Evolutionary conservation across 371 early-diverging fungal species (phyloP), one percentile per base, ranked within the genome.

Genomic region (Mucor plumbeus): DNA sequence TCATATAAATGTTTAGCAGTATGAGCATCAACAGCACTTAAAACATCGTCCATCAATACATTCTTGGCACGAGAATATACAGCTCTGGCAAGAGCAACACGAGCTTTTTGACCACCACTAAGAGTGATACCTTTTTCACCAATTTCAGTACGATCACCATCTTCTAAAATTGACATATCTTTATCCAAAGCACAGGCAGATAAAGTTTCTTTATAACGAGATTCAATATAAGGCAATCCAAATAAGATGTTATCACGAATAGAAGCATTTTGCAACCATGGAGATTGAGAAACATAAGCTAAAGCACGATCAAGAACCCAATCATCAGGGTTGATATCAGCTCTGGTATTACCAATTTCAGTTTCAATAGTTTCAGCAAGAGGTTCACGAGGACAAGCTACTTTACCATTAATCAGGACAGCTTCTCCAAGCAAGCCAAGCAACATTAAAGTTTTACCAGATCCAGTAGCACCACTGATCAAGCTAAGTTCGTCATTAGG

Each of bases 121-220:
- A 92, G 76, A 4, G 91, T 90, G 48, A 92, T 87, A 8, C 93
- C 93, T 48, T 89, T 89, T 75, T 96, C 97, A 17, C 97, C 98
- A 69, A 97, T 90, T 81, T 96, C 95, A 0, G 98, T 98, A 75
- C 82, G 61, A 70, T 98, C 98, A 38, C 96, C 97, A 58, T 90
- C 90, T 33, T 88, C 86, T 8, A 99, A 75, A 50, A 77, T 75
- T 1, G 71, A 68, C n/a, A 87, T 50, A 55, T 87, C 87, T n/a
- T 79, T 81, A 7, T 68, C 70, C 26, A 87, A 68, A 48, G 86
- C 84, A 33, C 90, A 85, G 7, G 90, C 85, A 40, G 86, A 82
- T 10, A 94, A 80, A 0, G 92, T 90, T 6, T 79, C 82, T 19
- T 78, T 67, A 40, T 88, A 88, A 11, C 82, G 77, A 19, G 74